Conservation (phyloP, 1,284 basidiomycete species). For the Kalmanozyma brasiliensis region DNA sequence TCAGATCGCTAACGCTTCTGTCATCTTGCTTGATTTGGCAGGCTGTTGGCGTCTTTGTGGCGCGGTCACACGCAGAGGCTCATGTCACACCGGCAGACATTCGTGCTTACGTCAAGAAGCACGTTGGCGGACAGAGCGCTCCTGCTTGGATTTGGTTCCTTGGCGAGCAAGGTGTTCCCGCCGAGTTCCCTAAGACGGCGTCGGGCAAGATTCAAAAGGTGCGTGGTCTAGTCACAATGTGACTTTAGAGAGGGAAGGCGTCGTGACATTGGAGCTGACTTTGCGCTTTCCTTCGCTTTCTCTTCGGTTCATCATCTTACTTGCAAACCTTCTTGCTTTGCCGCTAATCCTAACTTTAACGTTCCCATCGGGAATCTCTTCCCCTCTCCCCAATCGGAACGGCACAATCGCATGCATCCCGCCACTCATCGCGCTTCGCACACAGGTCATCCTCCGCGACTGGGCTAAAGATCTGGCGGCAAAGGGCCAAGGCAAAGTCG, state of each 20-base stretch:
- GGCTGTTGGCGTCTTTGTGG: conserved; percentile 58
- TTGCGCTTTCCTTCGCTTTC: conserved; percentile 19
- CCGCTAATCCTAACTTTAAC: conserved; percentile 11
- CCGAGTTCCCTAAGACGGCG: conserved; percentile 82
- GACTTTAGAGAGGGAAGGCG: conserved; percentile 4
- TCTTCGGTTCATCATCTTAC: conserved; percentile 21
- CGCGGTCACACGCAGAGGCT: conserved; percentile 27
- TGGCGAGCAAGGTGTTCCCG: conserved; percentile 74
- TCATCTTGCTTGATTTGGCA: conserved; percentile 3
- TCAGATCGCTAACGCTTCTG: conserved; percentile 1
- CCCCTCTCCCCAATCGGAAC: not conserved
- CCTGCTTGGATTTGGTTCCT: conserved; percentile 85
- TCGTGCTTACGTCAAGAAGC: conserved; percentile 49
- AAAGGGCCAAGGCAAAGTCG: conserved; percentile 42
- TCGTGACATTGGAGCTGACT: conserved; percentile 9
- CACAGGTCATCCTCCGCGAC: conserved; percentile 70
- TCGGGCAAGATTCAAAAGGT: conserved; percentile 90
- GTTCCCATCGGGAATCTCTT: not conserved
- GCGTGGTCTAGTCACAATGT: conserved; percentile 9
- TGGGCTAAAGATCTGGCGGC: conserved; percentile 66
- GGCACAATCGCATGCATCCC: not conserved
- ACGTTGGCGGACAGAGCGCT: conserved; percentile 68
- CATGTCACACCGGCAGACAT: conserved; percentile 71
- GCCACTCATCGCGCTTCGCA: no score
- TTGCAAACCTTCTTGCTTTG: conserved; percentile 7